Base-by-base conservation (phyloP, 371 early-diverging fungal genomes). In the Rhizomucor pusillus region DNA sequence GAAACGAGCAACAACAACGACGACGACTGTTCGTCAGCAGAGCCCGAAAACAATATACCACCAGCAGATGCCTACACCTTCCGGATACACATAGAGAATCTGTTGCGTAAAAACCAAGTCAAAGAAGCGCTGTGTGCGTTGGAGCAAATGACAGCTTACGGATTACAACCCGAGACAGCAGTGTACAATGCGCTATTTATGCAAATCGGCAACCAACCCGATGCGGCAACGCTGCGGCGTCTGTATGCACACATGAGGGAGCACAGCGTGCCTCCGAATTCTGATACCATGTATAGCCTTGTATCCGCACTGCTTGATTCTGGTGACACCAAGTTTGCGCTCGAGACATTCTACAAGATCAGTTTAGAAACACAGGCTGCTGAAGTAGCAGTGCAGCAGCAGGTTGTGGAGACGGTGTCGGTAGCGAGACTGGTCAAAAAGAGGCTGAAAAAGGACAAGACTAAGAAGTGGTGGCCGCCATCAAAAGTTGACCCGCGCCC, bases 301-400 rank as follows among this genome's bases (percentile, higher is more conserved):
- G 60, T 87, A 57, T 74, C 66, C 64, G 67, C 84, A 62, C 48
- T 87, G 56, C 77, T 76, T 52, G 76, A 75, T 75, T 53, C 67
- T 63, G 73, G 83, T 37, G 73, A 74, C 55, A 84, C 66, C 60
- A 60, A 60, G 34, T 56, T 60, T 40, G 78, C 72, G 33, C 53
- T 73, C 54, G 59, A 80, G 71, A 63, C 77, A 51, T 65, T 82
- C 60, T 73, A 69, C 22, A 52, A 54, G 25, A 57, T 77, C 46
- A 70, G 68, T 29, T 7, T 29, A 29, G 29, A 29, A 29, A 29
- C 29, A 29, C 29, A 29, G 29, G 3, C 52, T 52, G 63, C 36
- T 41, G 48, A 51, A n/a, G 40, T 16, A 0, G 22, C 19, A 34
- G 19, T 6, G 10, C 51, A 41, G 14, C 41, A 11, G 14, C 41